phyloP scores from a whole-genome alignment of 352 stramenopile genomes.

The Phytopythium chamaehyphon region DNA sequence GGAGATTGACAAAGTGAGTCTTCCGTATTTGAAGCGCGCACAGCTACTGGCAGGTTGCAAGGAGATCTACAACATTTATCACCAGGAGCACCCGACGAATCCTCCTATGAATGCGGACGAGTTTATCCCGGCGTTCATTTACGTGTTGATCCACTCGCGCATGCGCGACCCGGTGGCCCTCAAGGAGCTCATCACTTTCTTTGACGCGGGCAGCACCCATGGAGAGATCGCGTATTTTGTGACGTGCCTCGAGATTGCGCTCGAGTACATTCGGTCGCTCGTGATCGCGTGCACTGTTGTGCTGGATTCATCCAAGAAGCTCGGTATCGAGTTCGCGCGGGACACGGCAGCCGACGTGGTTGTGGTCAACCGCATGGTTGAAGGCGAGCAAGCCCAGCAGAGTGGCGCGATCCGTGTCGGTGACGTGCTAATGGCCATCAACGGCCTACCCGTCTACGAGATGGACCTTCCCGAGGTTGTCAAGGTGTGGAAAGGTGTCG shows the following conservation, averaged over 20 bases:
- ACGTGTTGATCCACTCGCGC: conserved; percentile 74
- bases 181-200: conserved; percentile 80
- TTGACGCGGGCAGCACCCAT: conserved; percentile 58
- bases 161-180: conserved; percentile 65
- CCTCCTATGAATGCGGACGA: conserved; percentile 83
- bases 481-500: conserved; percentile 63
- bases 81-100: conserved; percentile 63
- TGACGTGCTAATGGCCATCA: conserved; percentile 77
- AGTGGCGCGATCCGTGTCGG: conserved; percentile 53
- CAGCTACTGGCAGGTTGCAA: conserved; percentile 73
- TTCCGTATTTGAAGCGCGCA: conserved; percentile 81
- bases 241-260: conserved; percentile 82
- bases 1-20: conserved; percentile 70
- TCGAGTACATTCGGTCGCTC: conserved; percentile 86
- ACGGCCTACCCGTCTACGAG: conserved; percentile 76
- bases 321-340: conserved; percentile 75
- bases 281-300: conserved; percentile 79
- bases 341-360: conserved; percentile 45
- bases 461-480: conserved; percentile 74
- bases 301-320: conserved; percentile 55
- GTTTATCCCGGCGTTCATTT: conserved; percentile 88
- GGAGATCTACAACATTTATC: conserved; percentile 79
- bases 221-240: conserved; percentile 86
- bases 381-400: conserved; percentile 58
- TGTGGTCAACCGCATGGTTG: conserved; percentile 51